Conservation (phyloP, 2,329 filamentous ascomycete species). For the Gnomoniopsis smithogilvyi region DNA sequence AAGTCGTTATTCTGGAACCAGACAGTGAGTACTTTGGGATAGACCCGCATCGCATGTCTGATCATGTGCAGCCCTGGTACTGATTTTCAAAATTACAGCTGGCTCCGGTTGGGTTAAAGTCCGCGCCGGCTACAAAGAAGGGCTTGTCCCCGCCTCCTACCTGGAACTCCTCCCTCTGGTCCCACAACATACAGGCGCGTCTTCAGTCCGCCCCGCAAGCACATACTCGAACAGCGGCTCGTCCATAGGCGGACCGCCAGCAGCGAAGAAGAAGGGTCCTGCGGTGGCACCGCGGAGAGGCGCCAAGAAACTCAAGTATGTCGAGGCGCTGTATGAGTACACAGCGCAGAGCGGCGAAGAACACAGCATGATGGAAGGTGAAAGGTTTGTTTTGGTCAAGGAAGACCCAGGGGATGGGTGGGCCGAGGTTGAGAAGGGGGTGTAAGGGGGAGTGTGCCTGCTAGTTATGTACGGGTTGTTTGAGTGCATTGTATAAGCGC, state of each 20-base stretch:
- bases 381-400: conserved; percentile 85
- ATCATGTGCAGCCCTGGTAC: conserved; percentile 15
- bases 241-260: conserved; percentile 50
- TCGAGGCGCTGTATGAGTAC: conserved; percentile 92
- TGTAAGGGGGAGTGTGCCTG: conserved; percentile 82
- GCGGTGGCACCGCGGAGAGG: conserved; percentile 87
- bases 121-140: conserved; percentile 69
- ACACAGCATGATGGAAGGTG: conserved; percentile 86
- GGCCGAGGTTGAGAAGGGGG: conserved; percentile 94
- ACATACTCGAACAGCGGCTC: conserved; percentile 75
- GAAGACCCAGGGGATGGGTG: conserved; percentile 91
- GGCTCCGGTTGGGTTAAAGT: conserved; percentile 91
- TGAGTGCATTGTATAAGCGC: conserved; percentile 31
- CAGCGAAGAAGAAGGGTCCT: conserved; percentile 79
- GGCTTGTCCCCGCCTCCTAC: conserved; percentile 84
- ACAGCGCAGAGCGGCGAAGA: conserved; percentile 80
- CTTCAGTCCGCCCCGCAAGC: conserved; percentile 62
- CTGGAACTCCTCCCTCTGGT: conserved; percentile 61
- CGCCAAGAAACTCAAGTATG: conserved; percentile 91
- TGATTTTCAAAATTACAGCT: conserved; percentile 51
- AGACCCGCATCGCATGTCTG: neutral
- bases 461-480: conserved; percentile 83
- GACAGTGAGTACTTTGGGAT: conserved; percentile 66
- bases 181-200: conserved; percentile 41
- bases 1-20: conserved; percentile 75